phyloP scores from a whole-genome alignment of 495 filamentous ascomycete genomes.

The Tuber brumale region DNA sequence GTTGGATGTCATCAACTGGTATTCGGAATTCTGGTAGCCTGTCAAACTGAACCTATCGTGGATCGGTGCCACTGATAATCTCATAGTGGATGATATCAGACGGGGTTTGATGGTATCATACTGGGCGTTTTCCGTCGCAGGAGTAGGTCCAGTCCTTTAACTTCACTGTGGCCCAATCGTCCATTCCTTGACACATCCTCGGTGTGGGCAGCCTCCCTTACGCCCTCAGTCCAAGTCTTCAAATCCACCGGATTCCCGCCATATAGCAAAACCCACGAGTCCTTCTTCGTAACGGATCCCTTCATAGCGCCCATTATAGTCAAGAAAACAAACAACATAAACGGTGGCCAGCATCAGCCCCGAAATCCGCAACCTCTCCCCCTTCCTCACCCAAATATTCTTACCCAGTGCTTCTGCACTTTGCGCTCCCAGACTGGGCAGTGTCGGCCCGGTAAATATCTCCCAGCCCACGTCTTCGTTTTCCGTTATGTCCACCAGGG shows the following conservation, averaged over 20 bases:
- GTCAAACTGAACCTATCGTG: too few relatives aligned
- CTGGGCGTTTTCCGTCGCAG: not conserved
- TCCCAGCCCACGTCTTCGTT: conserved; percentile 7
- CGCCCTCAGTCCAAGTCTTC: not conserved
- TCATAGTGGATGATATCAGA: too few relatives aligned
- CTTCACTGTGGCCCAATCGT: not conserved
- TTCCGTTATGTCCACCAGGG: conserved; percentile 3
- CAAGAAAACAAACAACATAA: conserved; percentile 6
- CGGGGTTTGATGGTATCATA: not conserved
- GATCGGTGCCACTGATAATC: too few relatives aligned
- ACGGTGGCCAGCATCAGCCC: conserved; percentile 10
- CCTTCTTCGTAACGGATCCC: conserved; percentile 3
- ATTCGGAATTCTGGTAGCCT: too few relatives aligned
- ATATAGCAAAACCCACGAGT: conserved; percentile 5
- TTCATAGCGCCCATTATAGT: conserved; percentile 10
- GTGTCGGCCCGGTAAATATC: conserved; percentile 13
- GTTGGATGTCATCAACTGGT: too few relatives aligned
- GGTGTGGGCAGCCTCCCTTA: not conserved
- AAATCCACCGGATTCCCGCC: conserved; percentile 6
- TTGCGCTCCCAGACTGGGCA: not conserved
- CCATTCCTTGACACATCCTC: not conserved
- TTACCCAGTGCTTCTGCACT: conserved; percentile 7
- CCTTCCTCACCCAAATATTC: conserved; percentile 7
- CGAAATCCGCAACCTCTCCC: conserved; percentile 3
- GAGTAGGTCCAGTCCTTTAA: conserved; percentile 1